These are phyloP conservation scores for Actinomortierella ambigua DNA, from an alignment of 371 early-diverging fungal genomes.

Conservation along the genomic window DNA sequence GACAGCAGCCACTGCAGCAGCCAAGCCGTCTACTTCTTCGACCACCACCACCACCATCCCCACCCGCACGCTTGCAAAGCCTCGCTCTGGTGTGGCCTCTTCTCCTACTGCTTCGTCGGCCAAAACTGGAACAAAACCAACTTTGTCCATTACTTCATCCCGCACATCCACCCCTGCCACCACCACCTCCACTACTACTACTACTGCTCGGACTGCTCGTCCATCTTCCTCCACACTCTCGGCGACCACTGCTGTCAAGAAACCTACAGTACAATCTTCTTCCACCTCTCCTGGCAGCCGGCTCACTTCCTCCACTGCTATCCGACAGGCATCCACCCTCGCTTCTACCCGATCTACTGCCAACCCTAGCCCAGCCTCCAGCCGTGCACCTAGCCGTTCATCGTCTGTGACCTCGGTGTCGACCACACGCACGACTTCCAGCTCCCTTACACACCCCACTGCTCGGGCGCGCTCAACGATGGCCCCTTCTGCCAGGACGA, in stretches of 20 bases:
- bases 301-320: too few relatives aligned
- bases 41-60: not conserved
- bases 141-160: not conserved
- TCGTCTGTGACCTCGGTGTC: too few relatives aligned
- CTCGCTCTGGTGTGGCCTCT: slow-evolving; percentile 1
- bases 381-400: too few relatives aligned
- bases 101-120: slow-evolving; percentile 7
- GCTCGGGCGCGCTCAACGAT: too few relatives aligned
- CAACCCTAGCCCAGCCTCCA: too few relatives aligned
- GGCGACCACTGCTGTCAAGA: slow-evolving; percentile 19
- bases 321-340: too few relatives aligned
- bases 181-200: not conserved
- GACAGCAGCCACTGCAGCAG: slow-evolving; percentile 9
- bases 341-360: too few relatives aligned
- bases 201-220: slow-evolving; percentile 5
- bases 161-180: slow-evolving; percentile 2
- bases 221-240: slow-evolving; percentile 22
- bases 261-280: not conserved
- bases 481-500: too few relatives aligned
- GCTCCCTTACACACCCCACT: slow-evolving; percentile 1
- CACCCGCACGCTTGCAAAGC: too few relatives aligned
- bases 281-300: too few relatives aligned
- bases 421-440: too few relatives aligned
- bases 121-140: slow-evolving; percentile 7
- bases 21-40: slow-evolving; percentile 9